Evolutionary conservation across 176 grass and related monocot genomes (phyloP), one percentile per base, ranked within the genome.

Genomic region (Canna indica): DNA sequence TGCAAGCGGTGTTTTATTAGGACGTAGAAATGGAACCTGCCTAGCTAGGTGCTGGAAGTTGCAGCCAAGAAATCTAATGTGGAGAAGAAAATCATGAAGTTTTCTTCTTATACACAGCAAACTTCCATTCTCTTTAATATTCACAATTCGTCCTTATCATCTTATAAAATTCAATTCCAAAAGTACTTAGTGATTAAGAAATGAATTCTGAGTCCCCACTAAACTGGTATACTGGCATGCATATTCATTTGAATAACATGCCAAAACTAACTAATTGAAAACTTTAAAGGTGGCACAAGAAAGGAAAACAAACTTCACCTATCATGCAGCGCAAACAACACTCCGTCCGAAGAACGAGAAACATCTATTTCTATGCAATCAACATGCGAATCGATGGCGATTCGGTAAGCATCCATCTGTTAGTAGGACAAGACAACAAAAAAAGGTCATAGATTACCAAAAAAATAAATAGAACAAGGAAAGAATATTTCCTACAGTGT

Each of bases 311-410:
- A 48, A 50, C 41, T 20, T n/a, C 45, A 91, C 93, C 93, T 90
- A 75, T 97, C 88, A 44, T 97, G 93, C 33, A 97, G 77, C 20
- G 84, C 86, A 6, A 92, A 86, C 36, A 97, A 75, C 12, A 73
- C 64, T 46, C 88, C 88, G 66, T 97, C 93, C 1, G 72, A 85
- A 59, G 86, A 87, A 69, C 86, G 85, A 18, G 93, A 97, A 28
- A 97, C 68, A 47, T 97, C 93, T 50, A 92, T 75, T 73, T 97
- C 93, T 46, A 97, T 46, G n/a, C 93, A 92, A 77, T 97, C 93
- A 3, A 97, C 88, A 33, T 25, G 86, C 7, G 81, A 71, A 18
- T 84, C 74, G 24, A 97, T 73, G 36, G 88, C 88, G 78, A 87
- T 73, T 63, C 58, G 70, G 59, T 86, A 97, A 45, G 93, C 88